Conservation (phyloP, 2,329 filamentous ascomycete species). For the Aureobasidium sp. region DNA sequence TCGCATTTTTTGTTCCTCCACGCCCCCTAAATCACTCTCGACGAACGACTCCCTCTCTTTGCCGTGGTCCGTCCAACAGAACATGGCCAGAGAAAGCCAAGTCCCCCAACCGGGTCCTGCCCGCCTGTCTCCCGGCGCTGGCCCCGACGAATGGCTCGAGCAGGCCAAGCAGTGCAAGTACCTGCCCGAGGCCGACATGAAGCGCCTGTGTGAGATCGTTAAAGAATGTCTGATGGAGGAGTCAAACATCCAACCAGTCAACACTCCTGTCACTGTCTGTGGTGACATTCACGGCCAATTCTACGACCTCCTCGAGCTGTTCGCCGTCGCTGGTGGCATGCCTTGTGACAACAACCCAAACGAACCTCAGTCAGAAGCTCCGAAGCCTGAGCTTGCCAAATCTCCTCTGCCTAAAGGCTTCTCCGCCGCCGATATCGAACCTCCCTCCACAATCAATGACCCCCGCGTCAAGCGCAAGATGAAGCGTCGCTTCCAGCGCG, state of each 20-base stretch:
- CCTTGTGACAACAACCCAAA: slow-evolving; percentile 54
- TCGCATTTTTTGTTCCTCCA: background rate
- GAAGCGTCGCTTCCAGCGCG: slow-evolving; percentile 45
- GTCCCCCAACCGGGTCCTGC: slow-evolving; percentile 89
- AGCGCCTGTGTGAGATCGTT: slow-evolving; percentile 95
- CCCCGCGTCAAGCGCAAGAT: slow-evolving; percentile 82
- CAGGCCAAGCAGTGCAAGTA: slow-evolving; percentile 97
- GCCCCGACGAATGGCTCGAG: slow-evolving; percentile 91
- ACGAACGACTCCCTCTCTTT: background rate
- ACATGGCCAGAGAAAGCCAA: slow-evolving; percentile 42
- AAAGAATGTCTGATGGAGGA: slow-evolving; percentile 99
- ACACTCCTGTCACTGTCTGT: slow-evolving; percentile 91
- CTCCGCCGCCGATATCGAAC: slow-evolving; percentile 84
- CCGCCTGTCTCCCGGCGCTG: slow-evolving; percentile 71
- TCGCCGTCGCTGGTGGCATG: slow-evolving; percentile 94
- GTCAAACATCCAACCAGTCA: slow-evolving; percentile 97
- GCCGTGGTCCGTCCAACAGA: slow-evolving; percentile 5
- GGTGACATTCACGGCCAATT: slow-evolving; percentile 99
- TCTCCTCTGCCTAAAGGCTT: slow-evolving; percentile 52
- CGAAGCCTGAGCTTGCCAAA: slow-evolving; percentile 1
- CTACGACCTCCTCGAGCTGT: slow-evolving; percentile 94
- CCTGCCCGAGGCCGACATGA: slow-evolving; percentile 93
- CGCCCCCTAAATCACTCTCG: background rate
- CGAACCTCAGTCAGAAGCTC: slow-evolving; percentile 8
- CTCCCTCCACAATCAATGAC: slow-evolving; percentile 78